Percentiles rank a stretch among this genome's conserved stretches.
These are phyloP conservation scores for Waitea zeae DNA, from an alignment of 1,284 basidiomycete genomes.

Conservation along the genomic window DNA sequence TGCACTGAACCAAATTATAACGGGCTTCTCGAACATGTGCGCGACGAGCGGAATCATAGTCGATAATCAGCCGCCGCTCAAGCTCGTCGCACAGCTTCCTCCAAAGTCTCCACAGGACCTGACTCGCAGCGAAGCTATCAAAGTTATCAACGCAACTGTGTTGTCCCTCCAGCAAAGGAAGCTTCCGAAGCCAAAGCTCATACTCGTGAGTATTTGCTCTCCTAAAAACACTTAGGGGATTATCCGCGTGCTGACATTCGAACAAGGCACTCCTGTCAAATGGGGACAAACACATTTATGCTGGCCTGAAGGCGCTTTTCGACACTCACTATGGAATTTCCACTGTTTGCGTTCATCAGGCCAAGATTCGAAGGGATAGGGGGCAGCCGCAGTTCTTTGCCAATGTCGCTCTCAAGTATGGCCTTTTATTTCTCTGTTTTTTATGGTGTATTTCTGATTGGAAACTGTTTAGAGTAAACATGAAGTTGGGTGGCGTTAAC, in stretches of 20 bases:
- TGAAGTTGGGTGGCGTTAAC: conserved; percentile 67
- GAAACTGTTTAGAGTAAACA: conserved; percentile 64
- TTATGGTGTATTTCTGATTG: not conserved
- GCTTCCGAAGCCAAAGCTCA: conserved; percentile 14
- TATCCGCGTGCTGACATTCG: conserved; percentile 12
- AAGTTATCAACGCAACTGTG: conserved; percentile 14
- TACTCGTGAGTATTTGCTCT: conserved; percentile 10
- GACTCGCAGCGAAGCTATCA: conserved; percentile 25
- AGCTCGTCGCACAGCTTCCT: conserved; percentile 24
- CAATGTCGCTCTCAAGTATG: conserved; percentile 64
- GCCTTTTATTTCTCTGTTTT: conserved; percentile 2
- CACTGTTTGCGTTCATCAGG: conserved; percentile 49
- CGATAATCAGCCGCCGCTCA: conserved; percentile 12
- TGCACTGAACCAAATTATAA: conserved; percentile 22
- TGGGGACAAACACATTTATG: conserved; percentile 51
- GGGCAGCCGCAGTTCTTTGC: conserved; percentile 57
- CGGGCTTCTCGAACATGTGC: conserved; percentile 40
- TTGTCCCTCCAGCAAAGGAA: conserved; percentile 8
- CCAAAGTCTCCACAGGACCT: conserved; percentile 26
- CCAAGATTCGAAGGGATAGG: conserved; percentile 45
- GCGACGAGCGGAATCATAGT: conserved; percentile 40
- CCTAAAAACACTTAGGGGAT: no score
- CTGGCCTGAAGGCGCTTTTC: conserved; percentile 51
- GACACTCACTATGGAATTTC: conserved; percentile 47
- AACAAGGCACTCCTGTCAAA: conserved; percentile 45